Evolutionary conservation across 352 stramenopile species (phyloP).

Genomic region (Phytophthora multivora): DNA sequence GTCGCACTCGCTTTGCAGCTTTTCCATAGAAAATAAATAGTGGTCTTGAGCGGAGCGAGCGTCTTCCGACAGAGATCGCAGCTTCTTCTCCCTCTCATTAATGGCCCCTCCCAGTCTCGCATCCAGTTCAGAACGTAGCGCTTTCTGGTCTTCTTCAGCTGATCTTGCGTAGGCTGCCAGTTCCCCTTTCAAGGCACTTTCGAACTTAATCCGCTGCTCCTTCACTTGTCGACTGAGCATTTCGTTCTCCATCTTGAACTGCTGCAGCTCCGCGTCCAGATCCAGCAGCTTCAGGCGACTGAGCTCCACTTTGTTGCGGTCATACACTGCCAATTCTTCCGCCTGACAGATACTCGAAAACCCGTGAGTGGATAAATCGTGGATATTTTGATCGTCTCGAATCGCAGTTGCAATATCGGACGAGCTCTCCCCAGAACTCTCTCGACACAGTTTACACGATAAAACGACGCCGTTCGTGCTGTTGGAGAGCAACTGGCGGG

Average conservation of each 20-base stretch:
- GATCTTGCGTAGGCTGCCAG: conserved; percentile 18
- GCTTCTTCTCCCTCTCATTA: conserved; percentile 34
- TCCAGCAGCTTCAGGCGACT: conserved; percentile 59
- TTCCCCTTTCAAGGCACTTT: conserved; percentile 39
- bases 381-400: conserved; percentile 30
- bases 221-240: conserved; percentile 55
- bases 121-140: conserved; percentile 41
- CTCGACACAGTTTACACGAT: conserved; percentile 31
- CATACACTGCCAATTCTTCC: conserved; percentile 64
- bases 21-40: conserved; percentile 56
- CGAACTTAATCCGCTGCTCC: conserved; percentile 53
- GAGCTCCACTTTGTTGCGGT: conserved; percentile 60
- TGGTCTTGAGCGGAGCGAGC: conserved; percentile 58
- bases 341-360: conserved; percentile 49
- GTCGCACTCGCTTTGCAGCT: conserved; percentile 51
- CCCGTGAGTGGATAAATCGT: conserved; percentile 18
- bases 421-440: conserved; percentile 15
- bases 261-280: conserved; percentile 64
- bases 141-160: conserved; percentile 32
- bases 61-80: conserved; percentile 41
- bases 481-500: conserved; percentile 46
- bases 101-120: conserved; percentile 26
- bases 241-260: conserved; percentile 77
- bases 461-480: conserved; percentile 48
- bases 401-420: conserved; percentile 19